These are phyloP conservation scores for Mortierella sp. DNA, from an alignment of 371 early-diverging fungal genomes.

Conservation along the genomic window DNA sequence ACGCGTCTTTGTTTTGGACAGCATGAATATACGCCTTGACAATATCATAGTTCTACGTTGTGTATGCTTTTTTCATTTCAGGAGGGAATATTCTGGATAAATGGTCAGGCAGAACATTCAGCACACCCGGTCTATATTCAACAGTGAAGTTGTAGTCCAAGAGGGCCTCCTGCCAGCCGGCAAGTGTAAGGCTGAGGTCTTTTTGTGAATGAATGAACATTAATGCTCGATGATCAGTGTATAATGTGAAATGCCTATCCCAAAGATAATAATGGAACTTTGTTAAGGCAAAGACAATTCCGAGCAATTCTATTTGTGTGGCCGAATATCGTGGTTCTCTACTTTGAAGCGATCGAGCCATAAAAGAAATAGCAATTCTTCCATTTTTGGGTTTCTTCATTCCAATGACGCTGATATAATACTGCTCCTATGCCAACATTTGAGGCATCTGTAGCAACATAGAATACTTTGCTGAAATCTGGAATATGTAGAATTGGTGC, in stretches of 20 bases:
- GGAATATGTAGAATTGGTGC: constrained; percentile 31
- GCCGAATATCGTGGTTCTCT: background rate
- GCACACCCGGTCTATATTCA: constrained; percentile 10
- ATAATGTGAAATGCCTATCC: constrained; percentile 36
- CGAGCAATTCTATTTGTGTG: constrained; percentile 13
- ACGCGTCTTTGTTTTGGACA: background rate
- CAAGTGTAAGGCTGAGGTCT: constrained; percentile 32
- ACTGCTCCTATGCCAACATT: constrained; percentile 56
- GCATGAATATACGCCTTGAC: too few relatives aligned
- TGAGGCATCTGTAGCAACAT: constrained; percentile 59
- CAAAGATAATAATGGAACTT: constrained; percentile 55
- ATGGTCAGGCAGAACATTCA: constrained; percentile 20
- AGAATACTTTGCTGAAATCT: constrained; percentile 47
- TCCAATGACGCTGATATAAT: constrained; percentile 26
- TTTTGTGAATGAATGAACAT: constrained; percentile 33
- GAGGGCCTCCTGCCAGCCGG: constrained; percentile 43
- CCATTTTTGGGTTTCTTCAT: background rate
- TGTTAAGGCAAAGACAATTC: constrained; percentile 35
- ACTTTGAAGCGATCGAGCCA: constrained; percentile 21
- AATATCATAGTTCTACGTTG: background rate
- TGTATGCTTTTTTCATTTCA: background rate
- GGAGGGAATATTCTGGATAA: constrained; percentile 8
- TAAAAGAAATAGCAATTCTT: constrained; percentile 11
- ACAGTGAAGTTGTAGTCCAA: constrained; percentile 37
- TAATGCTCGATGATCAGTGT: constrained; percentile 39